Percentiles rank a stretch among this genome's conserved stretches.
Evolutionary conservation across 495 filamentous ascomycete genomes (phyloP).

Genomic region (Cairneyella variabilis): DNA sequence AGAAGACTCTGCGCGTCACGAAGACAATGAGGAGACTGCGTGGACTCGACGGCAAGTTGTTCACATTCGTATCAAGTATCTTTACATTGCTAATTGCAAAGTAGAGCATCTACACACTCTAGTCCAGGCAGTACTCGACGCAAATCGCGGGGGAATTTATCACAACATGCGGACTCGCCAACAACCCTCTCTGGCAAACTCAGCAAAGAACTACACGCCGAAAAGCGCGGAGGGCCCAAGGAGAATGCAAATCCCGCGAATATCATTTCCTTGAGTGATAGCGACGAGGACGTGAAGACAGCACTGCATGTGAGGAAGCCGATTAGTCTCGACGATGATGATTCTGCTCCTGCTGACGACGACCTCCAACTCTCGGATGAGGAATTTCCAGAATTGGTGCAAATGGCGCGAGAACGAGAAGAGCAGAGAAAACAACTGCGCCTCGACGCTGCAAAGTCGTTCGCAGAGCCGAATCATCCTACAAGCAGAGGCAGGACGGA

Average conservation of each 20-base stretch:
- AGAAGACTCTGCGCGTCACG: conserved; percentile 15
- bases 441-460: conserved; percentile 10
- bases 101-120: conserved; percentile 8
- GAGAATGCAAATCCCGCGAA: background rate
- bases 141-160: conserved; percentile 16
- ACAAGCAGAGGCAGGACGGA: background rate
- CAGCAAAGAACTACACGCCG: conserved; percentile 1
- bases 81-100: conserved; percentile 10
- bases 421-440: conserved; percentile 9
- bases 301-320: conserved; percentile 10
- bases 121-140: conserved; percentile 8
- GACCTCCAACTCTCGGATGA: conserved; percentile 35
- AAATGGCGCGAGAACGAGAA: conserved; percentile 23
- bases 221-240: background rate
- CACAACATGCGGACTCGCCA: conserved; percentile 1
- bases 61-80: conserved; percentile 20
- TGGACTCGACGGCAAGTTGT: conserved; percentile 22
- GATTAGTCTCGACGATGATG: conserved; percentile 25
- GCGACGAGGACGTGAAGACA: conserved; percentile 3
- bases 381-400: conserved; percentile 42
- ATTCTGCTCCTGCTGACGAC: conserved; percentile 23
- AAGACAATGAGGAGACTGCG: conserved; percentile 23
- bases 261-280: conserved; percentile 14
- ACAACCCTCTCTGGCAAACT: conserved; percentile 11
- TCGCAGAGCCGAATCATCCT: conserved; percentile 2